Base-by-base conservation (phyloP, 148 eudicot species). In the Diospyros lotus region DNA sequence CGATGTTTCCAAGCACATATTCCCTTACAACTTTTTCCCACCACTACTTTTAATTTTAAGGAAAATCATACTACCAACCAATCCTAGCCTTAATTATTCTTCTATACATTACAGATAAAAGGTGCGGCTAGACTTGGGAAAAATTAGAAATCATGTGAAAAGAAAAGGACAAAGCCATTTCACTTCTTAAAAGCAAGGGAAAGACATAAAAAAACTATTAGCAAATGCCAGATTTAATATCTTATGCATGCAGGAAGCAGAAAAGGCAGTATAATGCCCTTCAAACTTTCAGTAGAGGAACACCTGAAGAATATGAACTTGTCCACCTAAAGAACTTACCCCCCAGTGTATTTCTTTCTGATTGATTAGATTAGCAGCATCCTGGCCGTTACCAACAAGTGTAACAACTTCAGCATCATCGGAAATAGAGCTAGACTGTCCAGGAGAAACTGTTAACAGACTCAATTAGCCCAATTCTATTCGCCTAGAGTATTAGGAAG, bases 301-400 rank as follows among this genome's bases (percentile, higher is more conserved):
- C 45, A 58, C 50, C 58, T 13, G 44, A 17, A 52, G 2, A 64
- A 54, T 53, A 48, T 62, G n/a, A 70, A 43, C 39, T 44, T 14
- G 14, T 40, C 66, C 53, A 64, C 65, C 60, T 43, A 61, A 38
- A 38, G 68, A 80, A 83, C 97, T 86, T 80, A 92, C 97, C 83
- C 98, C 98, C 98, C 98, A 95, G 68, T 90, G 96, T 73, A 95
- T 85, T 89, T 95, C 98, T 84, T 89, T 95, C 89, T 92, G 94
- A 80, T 92, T 95, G 80, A 90, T 87, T 78, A 89, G 76, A 86
- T 91, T 89, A 71, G 91, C 91, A 56, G 93, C 89, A 80, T 95
- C 98, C 81, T 90, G 96, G 81, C 92, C 98, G 81, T 92, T 88
- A 66, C 91, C 97, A 75, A 92, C 87, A 74, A 95, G 91, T 7